Conservation (phyloP, 2,329 filamentous ascomycete species). For the Magnaporthiopsis poae region DNA sequence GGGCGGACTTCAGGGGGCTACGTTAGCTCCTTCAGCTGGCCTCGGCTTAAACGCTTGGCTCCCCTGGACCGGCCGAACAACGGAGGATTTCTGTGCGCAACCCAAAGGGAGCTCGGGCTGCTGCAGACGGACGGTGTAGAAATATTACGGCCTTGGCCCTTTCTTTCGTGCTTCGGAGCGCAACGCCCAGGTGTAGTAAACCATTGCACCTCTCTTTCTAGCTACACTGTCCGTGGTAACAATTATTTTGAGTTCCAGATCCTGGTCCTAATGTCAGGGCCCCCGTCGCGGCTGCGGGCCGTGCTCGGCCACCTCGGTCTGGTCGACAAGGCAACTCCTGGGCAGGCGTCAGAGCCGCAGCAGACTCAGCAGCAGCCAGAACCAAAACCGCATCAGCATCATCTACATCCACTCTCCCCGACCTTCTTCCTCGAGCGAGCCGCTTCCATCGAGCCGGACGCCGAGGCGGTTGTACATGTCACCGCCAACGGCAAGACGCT, state of each 20-base stretch:
- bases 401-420: conserved; percentile 72
- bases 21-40: neutral
- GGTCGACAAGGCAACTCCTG: conserved; percentile 16
- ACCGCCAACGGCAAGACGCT: conserved; percentile 67
- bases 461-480: conserved; percentile 74
- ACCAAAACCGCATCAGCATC: conserved; percentile 30
- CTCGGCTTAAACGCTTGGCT: neutral
- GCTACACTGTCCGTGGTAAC: neutral
- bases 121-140: neutral
- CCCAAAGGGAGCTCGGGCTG: neutral
- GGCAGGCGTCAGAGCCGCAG: conserved; percentile 1
- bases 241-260: neutral
- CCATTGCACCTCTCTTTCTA: neutral
- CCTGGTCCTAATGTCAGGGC: conserved; percentile 50
- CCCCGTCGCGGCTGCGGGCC: conserved; percentile 49
- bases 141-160: neutral
- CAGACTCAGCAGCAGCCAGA: conserved; percentile 3
- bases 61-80: neutral
- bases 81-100: neutral
- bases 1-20: neutral
- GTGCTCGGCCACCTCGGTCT: conserved; percentile 42
- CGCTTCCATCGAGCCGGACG: conserved; percentile 77
- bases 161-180: neutral
- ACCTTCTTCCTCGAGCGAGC: conserved; percentile 76
- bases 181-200: neutral